A percentile compares a stretch with the other conserved stretches of the same genome.
These are phyloP conservation scores for Ophiostoma ips DNA, from an alignment of 2,329 filamentous ascomycete species.

Conservation along the genomic window DNA sequence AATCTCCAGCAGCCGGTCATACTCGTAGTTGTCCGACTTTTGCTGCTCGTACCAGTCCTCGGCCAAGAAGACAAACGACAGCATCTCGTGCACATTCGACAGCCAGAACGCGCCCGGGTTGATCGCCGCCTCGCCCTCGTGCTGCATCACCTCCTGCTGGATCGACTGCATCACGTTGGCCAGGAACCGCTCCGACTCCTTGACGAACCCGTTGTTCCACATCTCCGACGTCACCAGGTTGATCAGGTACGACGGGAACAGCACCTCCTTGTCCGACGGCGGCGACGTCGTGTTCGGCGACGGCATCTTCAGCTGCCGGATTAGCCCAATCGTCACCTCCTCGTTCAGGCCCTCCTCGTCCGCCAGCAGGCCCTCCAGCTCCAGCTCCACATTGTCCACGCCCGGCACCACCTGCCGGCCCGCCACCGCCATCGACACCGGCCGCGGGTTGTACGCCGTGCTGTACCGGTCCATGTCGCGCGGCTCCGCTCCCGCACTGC, in stretches of 20 bases:
- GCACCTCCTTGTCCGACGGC: constrained; percentile 93
- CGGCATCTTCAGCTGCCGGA: constrained; percentile 92
- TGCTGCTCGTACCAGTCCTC: constrained; percentile 99
- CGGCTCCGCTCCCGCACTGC: constrained; percentile 77
- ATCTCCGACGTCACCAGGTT: constrained; percentile 98
- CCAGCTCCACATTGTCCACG: constrained; percentile 83
- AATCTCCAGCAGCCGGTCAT: constrained; percentile 91
- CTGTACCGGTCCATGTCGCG: constrained; percentile 84
- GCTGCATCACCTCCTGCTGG: constrained; percentile 98
- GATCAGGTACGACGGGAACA: constrained; percentile 98
- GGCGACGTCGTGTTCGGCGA: constrained; percentile 73
- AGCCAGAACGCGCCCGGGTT: constrained; percentile 98
- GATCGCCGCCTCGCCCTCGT: constrained; percentile 92
- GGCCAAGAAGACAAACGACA: constrained; percentile 96
- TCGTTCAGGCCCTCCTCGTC: constrained; percentile 95
- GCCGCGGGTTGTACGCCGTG: constrained; percentile 81
- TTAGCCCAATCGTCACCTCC: constrained; percentile 90
- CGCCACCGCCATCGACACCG: constrained; percentile 86
- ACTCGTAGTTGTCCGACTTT: constrained; percentile 98
- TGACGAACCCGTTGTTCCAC: constrained; percentile 99
- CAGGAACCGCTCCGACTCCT: constrained; percentile 96
- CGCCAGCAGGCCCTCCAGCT: constrained; percentile 83
- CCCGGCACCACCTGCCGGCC: constrained; percentile 53
- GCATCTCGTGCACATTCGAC: constrained; percentile 98
- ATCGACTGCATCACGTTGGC: constrained; percentile 99